Conservation (phyloP, 495 filamentous ascomycete species). For the Penicillium pulvis region DNA sequence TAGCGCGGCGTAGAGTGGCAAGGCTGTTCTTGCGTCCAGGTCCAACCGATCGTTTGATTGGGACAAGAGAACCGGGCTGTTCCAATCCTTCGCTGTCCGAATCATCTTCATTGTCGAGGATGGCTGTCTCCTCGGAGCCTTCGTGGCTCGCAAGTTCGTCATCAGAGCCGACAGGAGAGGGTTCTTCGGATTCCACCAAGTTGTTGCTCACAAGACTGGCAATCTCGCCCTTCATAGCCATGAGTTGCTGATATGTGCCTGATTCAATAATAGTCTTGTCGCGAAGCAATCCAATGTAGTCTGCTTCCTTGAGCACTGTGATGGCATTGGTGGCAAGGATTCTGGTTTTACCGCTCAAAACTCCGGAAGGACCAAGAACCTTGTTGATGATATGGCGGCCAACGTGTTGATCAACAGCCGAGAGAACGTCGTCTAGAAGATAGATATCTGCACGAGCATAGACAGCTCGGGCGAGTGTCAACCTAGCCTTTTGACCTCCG, state of each 20-base stretch:
- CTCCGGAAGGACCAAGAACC: conserved; percentile 82
- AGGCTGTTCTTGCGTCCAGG: conserved; percentile 65
- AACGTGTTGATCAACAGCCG: conserved; percentile 97
- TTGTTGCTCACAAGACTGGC: conserved; percentile 80
- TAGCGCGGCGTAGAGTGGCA: conserved; percentile 82
- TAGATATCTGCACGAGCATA: conserved; percentile 98
- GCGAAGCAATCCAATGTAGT: conserved; percentile 81
- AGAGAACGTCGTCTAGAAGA: conserved; percentile 89
- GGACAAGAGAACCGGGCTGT: conserved; percentile 69
- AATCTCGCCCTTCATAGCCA: conserved; percentile 93
- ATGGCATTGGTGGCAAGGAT: conserved; percentile 97
- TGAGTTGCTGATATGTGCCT: conserved; percentile 84
- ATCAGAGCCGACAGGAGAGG: conserved; percentile 53
- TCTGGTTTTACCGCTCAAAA: conserved; percentile 84
- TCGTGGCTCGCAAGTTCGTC: conserved; percentile 52
- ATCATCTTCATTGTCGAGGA: conserved; percentile 53
- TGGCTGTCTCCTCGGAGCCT: conserved; percentile 56
- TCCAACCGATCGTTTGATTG: conserved; percentile 59
- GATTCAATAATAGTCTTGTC: conserved; percentile 83
- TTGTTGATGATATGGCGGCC: conserved; percentile 92
- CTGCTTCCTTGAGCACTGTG: conserved; percentile 81
- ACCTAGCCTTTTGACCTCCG: conserved; percentile 92
- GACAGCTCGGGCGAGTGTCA: conserved; percentile 94
- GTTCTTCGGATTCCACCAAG: conserved; percentile 65
- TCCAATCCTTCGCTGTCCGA: conserved; percentile 72